Conservation (phyloP, 352 stramenopile genomes). For the Phytophthora sansomeana region DNA sequence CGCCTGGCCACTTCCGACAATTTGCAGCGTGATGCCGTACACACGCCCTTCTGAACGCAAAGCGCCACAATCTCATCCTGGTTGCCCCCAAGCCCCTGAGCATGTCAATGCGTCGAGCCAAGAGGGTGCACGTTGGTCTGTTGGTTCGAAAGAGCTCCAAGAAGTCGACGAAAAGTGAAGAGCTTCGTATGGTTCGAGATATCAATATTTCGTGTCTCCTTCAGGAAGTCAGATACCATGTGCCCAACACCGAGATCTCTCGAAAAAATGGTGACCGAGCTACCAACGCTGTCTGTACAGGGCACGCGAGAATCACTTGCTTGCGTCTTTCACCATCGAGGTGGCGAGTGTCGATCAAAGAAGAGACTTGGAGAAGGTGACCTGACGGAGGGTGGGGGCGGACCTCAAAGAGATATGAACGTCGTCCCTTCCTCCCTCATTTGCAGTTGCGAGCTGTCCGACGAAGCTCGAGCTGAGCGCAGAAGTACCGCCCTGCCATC, state of each 20-base stretch:
- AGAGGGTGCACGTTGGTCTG: background rate
- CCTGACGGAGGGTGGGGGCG: conserved; percentile 32
- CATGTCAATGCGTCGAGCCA: conserved; percentile 22
- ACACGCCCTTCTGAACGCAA: conserved; percentile 29
- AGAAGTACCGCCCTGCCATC: conserved; percentile 23
- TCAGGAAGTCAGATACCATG: conserved; percentile 1
- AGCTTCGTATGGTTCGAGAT: no score
- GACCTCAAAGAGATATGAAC: conserved; percentile 32
- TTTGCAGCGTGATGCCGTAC: conserved; percentile 15
- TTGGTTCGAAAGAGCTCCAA: no score
- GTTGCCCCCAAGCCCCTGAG: conserved; percentile 15
- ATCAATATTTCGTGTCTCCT: background rate
- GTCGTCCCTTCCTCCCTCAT: conserved; percentile 37
- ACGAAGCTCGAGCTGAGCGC: conserved; percentile 19
- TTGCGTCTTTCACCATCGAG: conserved; percentile 33
- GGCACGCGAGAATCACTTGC: conserved; percentile 13
- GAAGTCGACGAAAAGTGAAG: conserved; percentile 2
- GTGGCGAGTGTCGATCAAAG: conserved; percentile 29
- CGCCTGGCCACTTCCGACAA: conserved; percentile 15
- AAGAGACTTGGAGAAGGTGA: conserved; percentile 26
- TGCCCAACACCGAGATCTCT: conserved; percentile 19
- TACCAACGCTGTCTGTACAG: background rate
- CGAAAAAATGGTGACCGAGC: background rate
- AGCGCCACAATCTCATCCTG: conserved; percentile 29
- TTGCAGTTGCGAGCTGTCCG: conserved; percentile 43